Evolutionary conservation across 345 rosid genomes (phyloP).

Genomic region (Camelina neglecta): DNA sequence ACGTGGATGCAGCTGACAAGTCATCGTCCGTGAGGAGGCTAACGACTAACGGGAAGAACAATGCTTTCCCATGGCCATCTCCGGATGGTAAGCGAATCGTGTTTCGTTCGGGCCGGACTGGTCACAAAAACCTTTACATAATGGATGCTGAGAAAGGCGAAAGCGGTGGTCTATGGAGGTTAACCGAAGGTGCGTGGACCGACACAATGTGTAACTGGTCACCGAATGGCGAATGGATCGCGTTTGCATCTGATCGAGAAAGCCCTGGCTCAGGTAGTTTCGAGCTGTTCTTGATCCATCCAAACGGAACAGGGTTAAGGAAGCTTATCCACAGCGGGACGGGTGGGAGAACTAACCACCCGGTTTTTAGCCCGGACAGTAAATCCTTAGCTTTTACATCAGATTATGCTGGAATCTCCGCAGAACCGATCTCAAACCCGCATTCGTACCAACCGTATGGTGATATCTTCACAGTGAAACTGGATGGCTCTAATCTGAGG

Average conservation of each 20-base stretch:
- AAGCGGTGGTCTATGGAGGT: conserved; percentile 50
- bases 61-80: conserved; percentile 85
- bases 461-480: conserved; percentile 69
- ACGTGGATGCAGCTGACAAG: conserved; percentile 51
- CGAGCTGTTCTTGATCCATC: conserved; percentile 72
- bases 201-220: conserved; percentile 94
- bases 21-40: conserved; percentile 49
- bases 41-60: conserved; percentile 74
- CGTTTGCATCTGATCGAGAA: conserved; percentile 77
- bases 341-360: conserved; percentile 79
- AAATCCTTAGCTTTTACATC: conserved; percentile 69
- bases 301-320: conserved; percentile 76
- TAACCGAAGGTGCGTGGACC: conserved; percentile 81
- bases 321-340: conserved; percentile 71
- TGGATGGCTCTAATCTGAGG: conserved; percentile 77
- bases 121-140: conserved; percentile 78
- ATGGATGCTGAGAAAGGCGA: conserved; percentile 82
- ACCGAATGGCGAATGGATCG: conserved; percentile 76
- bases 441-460: conserved; percentile 92
- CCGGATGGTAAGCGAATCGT: conserved; percentile 82
- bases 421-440: conserved; percentile 85
- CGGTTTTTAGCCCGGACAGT: conserved; percentile 80
- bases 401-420: conserved; percentile 80
- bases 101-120: conserved; percentile 81
- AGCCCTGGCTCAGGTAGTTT: conserved; percentile 78